Base-by-base conservation (phyloP, 345 rosid species). In the Triadica sebifera region DNA sequence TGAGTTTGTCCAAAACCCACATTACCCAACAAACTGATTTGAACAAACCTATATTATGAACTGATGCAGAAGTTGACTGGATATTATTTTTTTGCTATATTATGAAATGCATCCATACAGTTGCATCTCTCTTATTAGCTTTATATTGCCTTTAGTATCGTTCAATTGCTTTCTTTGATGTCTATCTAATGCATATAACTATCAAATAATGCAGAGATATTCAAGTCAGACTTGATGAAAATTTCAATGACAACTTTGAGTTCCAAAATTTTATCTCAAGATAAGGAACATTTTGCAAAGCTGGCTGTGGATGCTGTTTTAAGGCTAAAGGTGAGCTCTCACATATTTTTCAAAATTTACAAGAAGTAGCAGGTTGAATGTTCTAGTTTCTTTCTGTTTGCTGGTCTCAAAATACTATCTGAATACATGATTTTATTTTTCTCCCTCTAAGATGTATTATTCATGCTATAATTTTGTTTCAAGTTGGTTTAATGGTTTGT, bases 251-350 rank as follows among this genome's bases (percentile, higher is more conserved):
- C 98, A 50, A 94, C 98, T 10, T 62, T 94, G 84, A 92, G 98
- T 67, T 94, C 98, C 77, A 94, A 94, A 82, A 92, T 94, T 67
- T 85, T 94, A 24, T 91, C 93, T 43, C 98, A 94, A 79, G 98
- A 94, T 78, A 92, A 94, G 80, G 97, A 87, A 72, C 91, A 92
- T 74, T 94, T 94, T 80, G 97, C 86, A 29, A 87, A 87, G 84
- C 82, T 94, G 74, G 98, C 97, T 13, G 97, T 94, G 17, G 98
- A 94, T 77, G 98, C 97, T 85, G 97, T 94, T 70, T 79, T 89
- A 89, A 89, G 98, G 79, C 81, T 94, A 13, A 89, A 91, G 95
- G 97, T 94, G 63, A 77, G 39, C 17, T 29, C 34, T 29, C 61
- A 20, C 34, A 56, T 15, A 19, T 16, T 51, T 3, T 24, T 59